These are phyloP conservation scores for Cyclotella distinguenda DNA, from an alignment of 108 stramenopile species.

Conservation along the genomic window DNA sequence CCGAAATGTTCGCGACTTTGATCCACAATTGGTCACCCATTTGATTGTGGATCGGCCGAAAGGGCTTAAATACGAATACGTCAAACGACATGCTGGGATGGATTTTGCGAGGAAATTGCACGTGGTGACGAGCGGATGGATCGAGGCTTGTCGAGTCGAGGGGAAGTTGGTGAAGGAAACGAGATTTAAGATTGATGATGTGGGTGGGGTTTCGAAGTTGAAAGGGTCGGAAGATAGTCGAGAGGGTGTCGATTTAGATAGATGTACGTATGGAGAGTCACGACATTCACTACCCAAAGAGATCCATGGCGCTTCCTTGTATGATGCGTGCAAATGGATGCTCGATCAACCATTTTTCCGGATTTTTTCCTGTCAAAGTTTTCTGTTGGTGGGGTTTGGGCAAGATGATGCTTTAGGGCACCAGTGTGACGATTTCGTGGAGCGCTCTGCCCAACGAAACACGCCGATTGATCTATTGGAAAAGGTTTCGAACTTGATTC, in stretches of 20 bases:
- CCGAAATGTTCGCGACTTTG: conserved; percentile 4
- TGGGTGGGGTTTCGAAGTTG: not conserved
- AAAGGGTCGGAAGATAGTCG: not conserved
- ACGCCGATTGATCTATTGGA: not conserved
- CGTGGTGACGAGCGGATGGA: conserved; percentile 33
- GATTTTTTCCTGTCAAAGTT: conserved; percentile 27
- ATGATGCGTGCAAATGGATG: conserved; percentile 35
- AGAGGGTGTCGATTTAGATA: not conserved
- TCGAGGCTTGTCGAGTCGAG: conserved; percentile 29
- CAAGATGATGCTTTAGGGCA: not conserved
- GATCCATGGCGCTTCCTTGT: conserved; percentile 10
- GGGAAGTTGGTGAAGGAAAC: conserved; percentile 19
- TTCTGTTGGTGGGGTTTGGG: conserved; percentile 40
- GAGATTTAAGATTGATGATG: not conserved
- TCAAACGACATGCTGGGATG: conserved; percentile 8
- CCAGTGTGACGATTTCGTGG: not conserved
- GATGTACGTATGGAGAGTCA: not conserved
- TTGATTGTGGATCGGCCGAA: conserved; percentile 11
- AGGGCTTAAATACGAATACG: conserved; percentile 24
- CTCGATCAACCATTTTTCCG: not conserved
- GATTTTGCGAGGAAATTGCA: conserved; percentile 15
- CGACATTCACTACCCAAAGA: conserved; percentile 13
- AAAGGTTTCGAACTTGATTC: conserved; percentile 51
- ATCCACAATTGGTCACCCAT: conserved; percentile 28
- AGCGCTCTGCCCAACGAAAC: too few relatives aligned